Conservation (phyloP, 1,284 basidiomycete genomes). For the Kwoniella shivajii region DNA sequence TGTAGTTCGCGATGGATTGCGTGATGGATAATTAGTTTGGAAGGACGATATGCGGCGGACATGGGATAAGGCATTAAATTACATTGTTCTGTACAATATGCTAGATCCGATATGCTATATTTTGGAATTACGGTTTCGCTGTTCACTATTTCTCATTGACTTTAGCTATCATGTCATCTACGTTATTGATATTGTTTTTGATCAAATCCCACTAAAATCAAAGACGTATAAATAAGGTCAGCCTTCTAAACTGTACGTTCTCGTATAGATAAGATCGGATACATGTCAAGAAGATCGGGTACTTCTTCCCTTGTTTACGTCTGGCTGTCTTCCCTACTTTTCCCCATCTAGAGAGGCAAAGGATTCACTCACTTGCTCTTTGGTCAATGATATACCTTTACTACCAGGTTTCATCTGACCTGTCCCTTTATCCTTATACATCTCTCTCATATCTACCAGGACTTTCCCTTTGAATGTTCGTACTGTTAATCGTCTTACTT, state of each 20-base stretch:
- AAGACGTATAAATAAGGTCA: background rate
- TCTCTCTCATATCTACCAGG: constrained; percentile 77
- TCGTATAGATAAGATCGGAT: background rate
- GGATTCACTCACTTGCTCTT: constrained; percentile 55
- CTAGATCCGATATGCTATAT: too few relatives aligned
- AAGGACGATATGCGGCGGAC: too few relatives aligned
- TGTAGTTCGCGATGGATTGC: too few relatives aligned
- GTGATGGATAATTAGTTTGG: too few relatives aligned
- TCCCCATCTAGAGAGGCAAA: background rate
- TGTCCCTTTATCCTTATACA: constrained; percentile 60
- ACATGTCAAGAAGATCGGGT: background rate
- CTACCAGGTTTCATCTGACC: constrained; percentile 74
- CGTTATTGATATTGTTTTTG: constrained; percentile 16
- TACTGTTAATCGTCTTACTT: constrained; percentile 68
- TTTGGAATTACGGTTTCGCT: too few relatives aligned
- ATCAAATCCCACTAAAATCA: constrained; percentile 23
- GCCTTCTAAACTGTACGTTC: background rate
- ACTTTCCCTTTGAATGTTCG: constrained; percentile 68
- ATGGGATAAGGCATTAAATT: too few relatives aligned
- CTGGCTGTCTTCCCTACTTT: background rate
- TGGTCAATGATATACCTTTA: constrained; percentile 73
- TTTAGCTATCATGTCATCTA: constrained; percentile 25
- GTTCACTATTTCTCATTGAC: constrained; percentile 11
- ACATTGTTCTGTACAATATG: too few relatives aligned
- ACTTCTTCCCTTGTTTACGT: too few relatives aligned